A percentile compares a stretch with the other conserved stretches of the same genome.
Evolutionary conservation across 2,329 filamentous ascomycete genomes (phyloP).

Genomic region (Parastagonospora avenae): DNA sequence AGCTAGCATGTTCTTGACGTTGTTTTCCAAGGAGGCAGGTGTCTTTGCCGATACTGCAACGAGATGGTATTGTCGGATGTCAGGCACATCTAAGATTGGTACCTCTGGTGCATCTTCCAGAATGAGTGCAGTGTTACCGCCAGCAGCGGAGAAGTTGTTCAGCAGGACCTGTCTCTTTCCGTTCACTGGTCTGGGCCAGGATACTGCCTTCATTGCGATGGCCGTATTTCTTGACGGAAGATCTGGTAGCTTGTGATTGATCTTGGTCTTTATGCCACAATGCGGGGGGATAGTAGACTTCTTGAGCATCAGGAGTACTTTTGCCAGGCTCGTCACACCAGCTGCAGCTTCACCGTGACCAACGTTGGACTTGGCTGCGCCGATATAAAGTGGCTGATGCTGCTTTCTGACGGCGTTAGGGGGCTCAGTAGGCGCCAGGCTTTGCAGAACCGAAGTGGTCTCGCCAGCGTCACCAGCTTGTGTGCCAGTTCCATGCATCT

Average conservation of each 20-base stretch:
- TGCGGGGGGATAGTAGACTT: conserved; percentile 60
- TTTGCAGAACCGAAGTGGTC: conserved; percentile 15
- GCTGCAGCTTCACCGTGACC: conserved; percentile 44
- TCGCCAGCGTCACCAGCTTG: conserved; percentile 34
- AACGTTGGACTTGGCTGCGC: conserved; percentile 40
- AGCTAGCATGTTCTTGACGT: conserved; percentile 10
- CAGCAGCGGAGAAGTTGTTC: conserved; percentile 60
- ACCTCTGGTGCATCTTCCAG: conserved; percentile 18
- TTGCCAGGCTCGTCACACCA: conserved; percentile 38
- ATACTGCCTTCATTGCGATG: conserved; percentile 60
- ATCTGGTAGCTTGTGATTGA: conserved; percentile 67
- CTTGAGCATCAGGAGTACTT: conserved; percentile 43
- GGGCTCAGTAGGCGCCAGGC: conserved; percentile 17
- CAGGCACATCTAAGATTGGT: not conserved
- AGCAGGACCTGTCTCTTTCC: conserved; percentile 54
- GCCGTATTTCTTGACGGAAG: conserved; percentile 63
- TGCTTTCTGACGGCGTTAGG: not conserved
- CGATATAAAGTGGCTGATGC: conserved; percentile 23
- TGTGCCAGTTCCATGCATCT: conserved; percentile 40
- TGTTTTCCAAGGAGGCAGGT: conserved; percentile 12
- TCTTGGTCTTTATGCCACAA: conserved; percentile 67
- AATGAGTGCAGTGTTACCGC: conserved; percentile 60
- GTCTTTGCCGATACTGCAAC: conserved; percentile 27
- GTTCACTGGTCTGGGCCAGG: conserved; percentile 38
- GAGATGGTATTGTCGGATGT: conserved; percentile 19